A percentile compares a stretch with the other conserved stretches of the same genome.
These are phyloP conservation scores for Macrolepiota fuliginosa DNA, from an alignment of 768 basidiomycete genomes.

Conservation along the genomic window DNA sequence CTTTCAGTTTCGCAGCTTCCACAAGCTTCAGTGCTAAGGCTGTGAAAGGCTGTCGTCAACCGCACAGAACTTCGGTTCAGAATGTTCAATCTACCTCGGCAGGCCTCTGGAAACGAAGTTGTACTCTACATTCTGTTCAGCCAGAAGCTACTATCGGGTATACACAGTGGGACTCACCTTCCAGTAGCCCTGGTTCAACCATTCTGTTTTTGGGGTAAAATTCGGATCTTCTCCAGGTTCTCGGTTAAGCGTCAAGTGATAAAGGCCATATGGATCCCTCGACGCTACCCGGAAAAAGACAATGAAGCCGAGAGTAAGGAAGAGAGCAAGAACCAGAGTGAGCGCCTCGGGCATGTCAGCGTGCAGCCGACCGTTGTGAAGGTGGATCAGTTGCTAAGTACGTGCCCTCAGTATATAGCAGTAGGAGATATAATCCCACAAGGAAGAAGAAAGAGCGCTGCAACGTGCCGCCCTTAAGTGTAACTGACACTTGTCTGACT, in stretches of 20 bases:
- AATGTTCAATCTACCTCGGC: constrained; percentile 43
- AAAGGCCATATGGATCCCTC: constrained; percentile 43
- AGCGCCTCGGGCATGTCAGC: neutral
- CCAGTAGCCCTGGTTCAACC: constrained; percentile 75
- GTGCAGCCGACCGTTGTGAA: neutral
- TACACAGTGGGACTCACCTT: constrained; percentile 35
- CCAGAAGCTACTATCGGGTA: neutral
- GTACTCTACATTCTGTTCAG: constrained; percentile 34
- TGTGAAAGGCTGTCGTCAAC: constrained; percentile 9
- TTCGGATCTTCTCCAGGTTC: constrained; percentile 29
- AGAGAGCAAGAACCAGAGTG: neutral
- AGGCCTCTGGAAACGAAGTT: constrained; percentile 52
- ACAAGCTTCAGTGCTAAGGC: constrained; percentile 52
- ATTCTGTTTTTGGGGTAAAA: constrained; percentile 49
- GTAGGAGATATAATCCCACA: too few species aligned
- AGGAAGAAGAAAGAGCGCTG: too few species aligned
- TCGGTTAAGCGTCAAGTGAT: constrained; percentile 53
- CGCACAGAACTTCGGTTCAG: neutral
- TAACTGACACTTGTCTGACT: too few species aligned
- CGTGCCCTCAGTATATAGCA: too few species aligned
- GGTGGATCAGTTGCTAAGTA: too few species aligned
- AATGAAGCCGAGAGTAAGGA: neutral
- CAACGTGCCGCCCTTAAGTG: too few species aligned
- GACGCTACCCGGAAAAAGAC: neutral
- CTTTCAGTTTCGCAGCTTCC: constrained; percentile 36